These are phyloP conservation scores for Hapsidospora chrysogenum DNA, from an alignment of 495 filamentous ascomycete species.

Conservation along the genomic window DNA sequence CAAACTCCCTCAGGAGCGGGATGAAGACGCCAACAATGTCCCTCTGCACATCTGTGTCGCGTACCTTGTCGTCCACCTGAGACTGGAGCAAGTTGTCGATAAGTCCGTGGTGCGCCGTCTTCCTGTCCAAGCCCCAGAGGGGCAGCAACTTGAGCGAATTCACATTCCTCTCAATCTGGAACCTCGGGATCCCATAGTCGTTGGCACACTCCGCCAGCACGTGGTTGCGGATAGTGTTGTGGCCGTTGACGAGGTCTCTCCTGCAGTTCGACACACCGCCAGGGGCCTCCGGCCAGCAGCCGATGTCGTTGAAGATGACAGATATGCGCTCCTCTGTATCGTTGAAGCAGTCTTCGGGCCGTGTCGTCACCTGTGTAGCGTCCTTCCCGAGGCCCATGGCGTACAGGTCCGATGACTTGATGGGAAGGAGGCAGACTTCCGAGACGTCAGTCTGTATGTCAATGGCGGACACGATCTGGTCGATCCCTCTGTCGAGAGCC, in stretches of 20 bases:
- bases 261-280: slow-evolving; percentile 2
- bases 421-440: background rate
- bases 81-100: slow-evolving; percentile 3
- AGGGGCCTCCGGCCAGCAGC: slow-evolving; percentile 3
- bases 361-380: background rate
- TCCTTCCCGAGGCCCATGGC: slow-evolving; percentile 3
- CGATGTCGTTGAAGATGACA: slow-evolving; percentile 3
- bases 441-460: slow-evolving; percentile 1
- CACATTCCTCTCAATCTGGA: slow-evolving; percentile 1
- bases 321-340: slow-evolving; percentile 2
- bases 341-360: slow-evolving; percentile 1
- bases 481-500: background rate
- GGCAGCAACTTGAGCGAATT: slow-evolving; percentile 1
- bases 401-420: slow-evolving; percentile 2
- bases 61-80: slow-evolving; percentile 1
- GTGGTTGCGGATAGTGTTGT: slow-evolving; percentile 4
- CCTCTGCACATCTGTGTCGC: background rate
- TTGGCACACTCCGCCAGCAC: slow-evolving; percentile 1
- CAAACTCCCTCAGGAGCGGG: slow-evolving; percentile 2
- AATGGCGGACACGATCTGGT: slow-evolving; percentile 1
- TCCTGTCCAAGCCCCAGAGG: background rate
- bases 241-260: slow-evolving; percentile 3
- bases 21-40: slow-evolving; percentile 4
- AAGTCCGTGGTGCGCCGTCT: slow-evolving; percentile 1
- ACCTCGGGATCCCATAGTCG: background rate